Base-by-base conservation (phyloP, 352 stramenopile species). In the Phytopythium sindhum region DNA sequence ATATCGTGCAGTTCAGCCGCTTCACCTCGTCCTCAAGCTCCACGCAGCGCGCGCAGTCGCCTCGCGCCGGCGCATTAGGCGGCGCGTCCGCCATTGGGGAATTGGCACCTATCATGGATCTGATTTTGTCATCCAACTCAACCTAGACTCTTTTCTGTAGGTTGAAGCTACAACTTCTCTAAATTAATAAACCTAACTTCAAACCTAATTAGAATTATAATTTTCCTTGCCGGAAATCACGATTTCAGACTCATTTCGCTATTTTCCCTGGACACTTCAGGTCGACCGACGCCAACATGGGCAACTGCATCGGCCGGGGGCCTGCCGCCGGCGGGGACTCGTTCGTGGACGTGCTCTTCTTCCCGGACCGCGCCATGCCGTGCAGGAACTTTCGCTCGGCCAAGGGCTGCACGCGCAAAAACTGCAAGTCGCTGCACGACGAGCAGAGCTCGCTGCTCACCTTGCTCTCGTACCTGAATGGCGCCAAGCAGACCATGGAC, bases 301-400 rank as follows among this genome's bases (percentile, higher is more conserved):
- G 81, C 26, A 90, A 89, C 64, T 89, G 81, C 63, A 66, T 90
- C 24, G 77, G 77, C 47, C 50, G 45, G 19, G 54, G 66, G 5
- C 58, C 62, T 24, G 42, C 55, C 61, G 57, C 58, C 41, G 62
- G 53, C 15, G 55, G 70, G 31, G 81, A 89, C 69, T 87, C 81
- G 72, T 89, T 88, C 62, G 72, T 86, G 45, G 81, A 90, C 51
- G 81, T 84, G 60, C 61, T 90, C 47, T 90, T 90, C 74, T 90
- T 90, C 66, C 81, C 81, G n/a, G 81, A 90, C 60, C 51, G 63
- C 4, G 69, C 57, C 33, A 81, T 90, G 73, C 81, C 81, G 5
- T 90, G 81, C 74, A 80, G 77, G 60, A 77, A 80, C 39, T 81
- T 83, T 55, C 66, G 76, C 29, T 78, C 69, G 39, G 64, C 52